phyloP scores from a whole-genome alignment of 2,329 filamentous ascomycete genomes.

The Penicillium brevicompactum region DNA sequence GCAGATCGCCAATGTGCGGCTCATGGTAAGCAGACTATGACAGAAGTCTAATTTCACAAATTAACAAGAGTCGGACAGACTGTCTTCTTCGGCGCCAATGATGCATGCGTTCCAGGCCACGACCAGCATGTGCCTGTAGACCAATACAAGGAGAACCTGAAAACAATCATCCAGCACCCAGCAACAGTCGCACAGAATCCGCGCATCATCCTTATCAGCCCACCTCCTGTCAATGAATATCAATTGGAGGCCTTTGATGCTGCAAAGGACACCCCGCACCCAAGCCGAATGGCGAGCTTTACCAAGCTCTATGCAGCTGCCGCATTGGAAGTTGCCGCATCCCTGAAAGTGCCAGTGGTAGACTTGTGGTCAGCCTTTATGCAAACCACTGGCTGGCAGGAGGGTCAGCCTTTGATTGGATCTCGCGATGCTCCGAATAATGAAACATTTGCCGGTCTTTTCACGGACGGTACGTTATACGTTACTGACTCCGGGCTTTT shows the following conservation, averaged over 20 bases:
- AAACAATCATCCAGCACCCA: constrained; percentile 71
- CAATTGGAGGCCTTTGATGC: constrained; percentile 56
- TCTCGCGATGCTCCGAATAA: constrained; percentile 60
- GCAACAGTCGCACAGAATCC: constrained; percentile 69
- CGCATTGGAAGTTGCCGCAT: constrained; percentile 62
- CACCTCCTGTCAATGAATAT: constrained; percentile 81
- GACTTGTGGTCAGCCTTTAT: constrained; percentile 83
- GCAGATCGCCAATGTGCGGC: constrained; percentile 49
- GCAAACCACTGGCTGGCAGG: constrained; percentile 59
- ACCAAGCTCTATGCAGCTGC: constrained; percentile 68
- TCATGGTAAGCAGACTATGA: constrained; percentile 39
- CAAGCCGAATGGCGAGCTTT: constrained; percentile 61
- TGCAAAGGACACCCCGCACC: constrained; percentile 49
- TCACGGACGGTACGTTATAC: constrained; percentile 57
- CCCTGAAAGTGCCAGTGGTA: constrained; percentile 63
- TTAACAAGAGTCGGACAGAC: constrained; percentile 51
- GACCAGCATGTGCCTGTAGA: constrained; percentile 78
- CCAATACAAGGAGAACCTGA: constrained; percentile 72
- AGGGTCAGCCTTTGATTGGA: constrained; percentile 56
- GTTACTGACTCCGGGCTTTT: constrained; percentile 21
- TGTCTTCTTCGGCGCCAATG: constrained; percentile 87
- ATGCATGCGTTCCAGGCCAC: constrained; percentile 70
- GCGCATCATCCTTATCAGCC: constrained; percentile 73
- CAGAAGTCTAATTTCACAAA: background rate
- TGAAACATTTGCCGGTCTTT: constrained; percentile 53